Evolutionary conservation across 192 early-diverging fungal genomes (phyloP).

Genomic region (Backusella tuberculispora): DNA sequence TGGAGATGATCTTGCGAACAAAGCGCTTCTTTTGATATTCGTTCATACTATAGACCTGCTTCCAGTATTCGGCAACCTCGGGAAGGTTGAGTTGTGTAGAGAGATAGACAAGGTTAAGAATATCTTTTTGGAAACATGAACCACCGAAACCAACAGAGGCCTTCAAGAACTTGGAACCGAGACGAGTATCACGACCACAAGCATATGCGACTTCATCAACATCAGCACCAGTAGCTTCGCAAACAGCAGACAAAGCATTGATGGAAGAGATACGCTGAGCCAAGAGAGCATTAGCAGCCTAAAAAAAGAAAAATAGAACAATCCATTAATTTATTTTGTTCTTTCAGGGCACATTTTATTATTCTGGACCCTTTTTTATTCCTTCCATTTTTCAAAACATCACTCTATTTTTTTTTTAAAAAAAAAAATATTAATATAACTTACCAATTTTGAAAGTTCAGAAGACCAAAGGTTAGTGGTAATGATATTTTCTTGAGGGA

Average conservation of each 20-base stretch:
- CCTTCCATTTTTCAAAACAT: background rate
- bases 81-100: conserved; percentile 79
- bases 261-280: conserved; percentile 95
- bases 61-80: conserved; percentile 94
- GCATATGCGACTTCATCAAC: conserved; percentile 90
- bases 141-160: conserved; percentile 95
- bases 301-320: background rate
- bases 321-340: background rate
- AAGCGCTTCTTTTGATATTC: conserved; percentile 91
- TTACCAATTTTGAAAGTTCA: conserved; percentile 87
- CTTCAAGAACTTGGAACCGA: conserved; percentile 89
- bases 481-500: conserved; percentile 84
- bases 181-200: conserved; percentile 83
- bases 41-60: conserved; percentile 88
- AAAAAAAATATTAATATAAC: background rate
- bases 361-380: background rate
- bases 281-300: conserved; percentile 91
- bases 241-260: conserved; percentile 89
- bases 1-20: conserved; percentile 68
- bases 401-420: background rate
- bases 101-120: conserved; percentile 91
- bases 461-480: conserved; percentile 95
- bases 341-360: conserved; percentile 1
- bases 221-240: conserved; percentile 90
- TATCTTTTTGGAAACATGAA: conserved; percentile 96